Percentiles rank a stretch among this genome's conserved stretches.
These are phyloP conservation scores for Combretum micranthum DNA, from an alignment of 345 rosid species.

Conservation along the genomic window DNA sequence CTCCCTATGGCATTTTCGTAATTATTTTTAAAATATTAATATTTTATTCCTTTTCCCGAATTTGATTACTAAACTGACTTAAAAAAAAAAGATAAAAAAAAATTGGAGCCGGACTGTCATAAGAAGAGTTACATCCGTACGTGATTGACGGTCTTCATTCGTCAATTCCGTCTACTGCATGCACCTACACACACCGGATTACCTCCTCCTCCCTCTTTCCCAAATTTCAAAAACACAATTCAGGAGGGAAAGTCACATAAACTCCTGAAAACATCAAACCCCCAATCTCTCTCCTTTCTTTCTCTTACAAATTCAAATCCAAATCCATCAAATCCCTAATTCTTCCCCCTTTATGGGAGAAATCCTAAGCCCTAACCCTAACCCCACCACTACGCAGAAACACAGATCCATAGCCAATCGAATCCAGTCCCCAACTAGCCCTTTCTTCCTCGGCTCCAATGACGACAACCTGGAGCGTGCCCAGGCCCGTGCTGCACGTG, in stretches of 20 bases:
- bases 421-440: constrained; percentile 74
- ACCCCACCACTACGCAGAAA: constrained; percentile 32
- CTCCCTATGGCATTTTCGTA: too few species aligned
- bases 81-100: too few species aligned
- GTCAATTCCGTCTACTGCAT: neutral
- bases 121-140: too few species aligned
- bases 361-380: constrained; percentile 60
- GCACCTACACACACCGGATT: neutral
- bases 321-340: too few species aligned
- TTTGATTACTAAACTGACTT: too few species aligned
- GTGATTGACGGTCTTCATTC: too few species aligned
- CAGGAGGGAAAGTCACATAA: constrained; percentile 37
- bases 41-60: too few species aligned
- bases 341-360: constrained; percentile 42
- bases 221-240: constrained; percentile 15
- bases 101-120: too few species aligned
- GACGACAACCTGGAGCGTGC: constrained; percentile 77
- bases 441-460: constrained; percentile 77
- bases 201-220: constrained; percentile 12
- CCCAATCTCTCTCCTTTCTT: neutral
- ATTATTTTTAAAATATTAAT: too few species aligned
- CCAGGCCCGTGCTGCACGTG: constrained; percentile 84
- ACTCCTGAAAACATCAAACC: neutral
- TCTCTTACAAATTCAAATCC: too few species aligned
- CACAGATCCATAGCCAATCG: constrained; percentile 35